Evolutionary conservation across 1,284 basidiomycete species (phyloP).

Genomic region (Ustilago loliicola): DNA sequence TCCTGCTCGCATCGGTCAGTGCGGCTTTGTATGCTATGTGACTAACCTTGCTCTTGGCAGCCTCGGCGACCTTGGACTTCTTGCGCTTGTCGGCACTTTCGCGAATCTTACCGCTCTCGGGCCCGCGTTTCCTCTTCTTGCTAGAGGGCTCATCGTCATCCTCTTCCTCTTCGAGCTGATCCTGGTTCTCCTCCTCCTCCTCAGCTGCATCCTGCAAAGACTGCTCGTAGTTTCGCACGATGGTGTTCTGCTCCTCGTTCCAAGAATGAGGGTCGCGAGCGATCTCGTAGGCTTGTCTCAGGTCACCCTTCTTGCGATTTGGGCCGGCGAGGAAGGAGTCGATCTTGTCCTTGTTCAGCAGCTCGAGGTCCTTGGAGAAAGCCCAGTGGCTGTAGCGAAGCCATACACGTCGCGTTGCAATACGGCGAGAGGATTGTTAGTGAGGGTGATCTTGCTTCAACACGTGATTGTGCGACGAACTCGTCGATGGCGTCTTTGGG

Average conservation of each 20-base stretch:
- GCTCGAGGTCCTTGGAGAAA: slow-evolving; percentile 83
- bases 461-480: background rate
- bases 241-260: slow-evolving; percentile 61
- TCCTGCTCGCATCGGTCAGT: background rate
- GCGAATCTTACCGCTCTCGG: slow-evolving; percentile 40
- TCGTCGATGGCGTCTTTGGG: background rate
- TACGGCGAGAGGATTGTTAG: slow-evolving; percentile 5
- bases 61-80: slow-evolving; percentile 47
- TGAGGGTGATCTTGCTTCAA: background rate
- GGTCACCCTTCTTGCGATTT: slow-evolving; percentile 80
- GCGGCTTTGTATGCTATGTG: background rate
- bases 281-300: slow-evolving; percentile 83
- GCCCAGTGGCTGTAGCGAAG: slow-evolving; percentile 81
- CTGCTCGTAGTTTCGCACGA: slow-evolving; percentile 52
- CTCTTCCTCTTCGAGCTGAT: slow-evolving; percentile 74
- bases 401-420: background rate
- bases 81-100: slow-evolving; percentile 53
- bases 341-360: slow-evolving; percentile 84
- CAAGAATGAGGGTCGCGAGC: slow-evolving; percentile 81
- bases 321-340: slow-evolving; percentile 82
- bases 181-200: slow-evolving; percentile 74
- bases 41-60: slow-evolving; percentile 36
- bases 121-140: slow-evolving; percentile 54
- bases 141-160: slow-evolving; percentile 76
- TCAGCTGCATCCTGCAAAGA: slow-evolving; percentile 76